Evolutionary conservation across 2,329 filamentous ascomycete species (phyloP), one percentile per base, ranked within the genome.

Genomic region (Phialocephala subalpina): DNA sequence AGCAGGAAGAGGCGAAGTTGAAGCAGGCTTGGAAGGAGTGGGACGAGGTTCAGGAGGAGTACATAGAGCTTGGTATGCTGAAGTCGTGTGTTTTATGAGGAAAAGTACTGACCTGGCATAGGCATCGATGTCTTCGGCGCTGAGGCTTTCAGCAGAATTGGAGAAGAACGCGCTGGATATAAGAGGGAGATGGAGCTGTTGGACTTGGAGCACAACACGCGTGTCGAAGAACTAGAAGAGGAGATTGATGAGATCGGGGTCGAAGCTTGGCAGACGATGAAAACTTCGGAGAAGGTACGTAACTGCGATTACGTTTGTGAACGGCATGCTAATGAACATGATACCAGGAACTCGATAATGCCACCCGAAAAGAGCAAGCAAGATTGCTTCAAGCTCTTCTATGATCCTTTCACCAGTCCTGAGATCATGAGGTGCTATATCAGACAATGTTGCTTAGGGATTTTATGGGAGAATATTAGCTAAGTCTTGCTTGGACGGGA

Each of bases 211-310:
- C 62, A 71, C 27, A 58, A 60, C 16, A 40, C 66, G 16, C 62
- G 53, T 45, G 22, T 71, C 35, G 62, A 68, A 29, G 69, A 70
- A 53, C 25, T 75, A 25, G 58, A 67, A n/a, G 65, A 67, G 20
- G 70, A 74, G 60, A 60, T 76, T 56, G 60, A 68, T 40, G 65
- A 65, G 3, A 45, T 73, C 35, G 58, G 66, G 9, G n/a, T 14
- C 18, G 60, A 69, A 12, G 45, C 58, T 45, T 29, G 73, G 56
- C 57, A 72, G 57, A 72, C 70, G 60, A 69, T 73, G 66, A 73
- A 73, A 45, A 59, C 57, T 64, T 70, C 72, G 29, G 74, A 76
- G 61, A 74, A 73, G 70, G 74, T 75, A 67, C 20, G 40, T 22
- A 33, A 29, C 9, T 11, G 14, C 22, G 29, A 16, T 18, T 7